Base-by-base conservation (phyloP, 1,284 basidiomycete genomes). In the Malassezia dermatis region DNA sequence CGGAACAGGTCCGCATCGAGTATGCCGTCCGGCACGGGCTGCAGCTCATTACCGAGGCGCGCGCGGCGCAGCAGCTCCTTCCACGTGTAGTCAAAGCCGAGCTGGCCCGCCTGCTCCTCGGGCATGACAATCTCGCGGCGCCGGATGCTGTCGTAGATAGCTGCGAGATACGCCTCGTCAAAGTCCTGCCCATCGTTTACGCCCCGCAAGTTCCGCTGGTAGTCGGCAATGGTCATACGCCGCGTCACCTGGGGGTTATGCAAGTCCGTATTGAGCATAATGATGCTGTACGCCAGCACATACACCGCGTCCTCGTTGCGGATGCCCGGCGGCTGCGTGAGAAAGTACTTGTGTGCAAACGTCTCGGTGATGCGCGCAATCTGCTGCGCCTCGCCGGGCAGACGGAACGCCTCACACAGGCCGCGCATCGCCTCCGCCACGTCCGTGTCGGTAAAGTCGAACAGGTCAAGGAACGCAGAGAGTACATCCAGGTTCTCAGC, bases 11-110 rank as follows among this genome's bases (percentile, higher is more conserved):
- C 84, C 27, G 83, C 79, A 77, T 99, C 94, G 71, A 95, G 95
- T 0, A 80, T 73, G 26, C 81, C 71, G 0, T 88, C 83, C 68
- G 88, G 86, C 78, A 84, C 88, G 39, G 83, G 81, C 75, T 89
- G 81, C 69, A 89, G 82, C 32, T 81, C 79, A 85, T 88, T 88
- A 53, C 87, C 82, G 61, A 84, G 82, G 39, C 86, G 81, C 41
- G 90, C 84, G 32, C 90, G 82, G 44, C 84, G 78, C 46, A 96
- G 80, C 26, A 99, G 79, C 66, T 94, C 89, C 75, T 96, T 96
- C 94, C 94, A 99, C 6, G 93, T 89, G 72, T 94, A 96, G 67
- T 98, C 94, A 73, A 99, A 99, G 1, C 94, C 94, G 34, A 94
- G 82, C 75, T 91, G 89, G 1, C 94, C 94, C 4, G 84, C 86